phyloP scores from a whole-genome alignment of 371 early-diverging fungal genomes.

The Homolaphlyctis polyrhiza region DNA sequence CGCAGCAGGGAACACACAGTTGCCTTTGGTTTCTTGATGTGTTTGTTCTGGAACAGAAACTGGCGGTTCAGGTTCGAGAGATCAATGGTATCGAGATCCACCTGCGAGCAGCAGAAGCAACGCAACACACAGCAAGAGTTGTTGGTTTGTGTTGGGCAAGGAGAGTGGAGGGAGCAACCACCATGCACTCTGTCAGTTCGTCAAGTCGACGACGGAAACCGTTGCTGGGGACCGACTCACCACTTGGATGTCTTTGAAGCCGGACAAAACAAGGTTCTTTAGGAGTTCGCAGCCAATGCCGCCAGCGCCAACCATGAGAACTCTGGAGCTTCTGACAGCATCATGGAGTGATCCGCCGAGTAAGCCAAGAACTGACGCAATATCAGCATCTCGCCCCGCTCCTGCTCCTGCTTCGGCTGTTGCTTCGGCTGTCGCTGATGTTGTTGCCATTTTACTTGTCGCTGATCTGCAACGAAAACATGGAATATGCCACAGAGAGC shows the following conservation, averaged over 20 bases:
- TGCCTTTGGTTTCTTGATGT: slow-evolving; percentile 93
- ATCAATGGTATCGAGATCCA: slow-evolving; percentile 98
- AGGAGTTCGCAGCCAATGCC: slow-evolving; percentile 99
- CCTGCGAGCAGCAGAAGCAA: slow-evolving; percentile 4
- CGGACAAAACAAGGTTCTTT: slow-evolving; percentile 88
- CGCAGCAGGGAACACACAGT: slow-evolving; percentile 18
- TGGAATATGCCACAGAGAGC: no score
- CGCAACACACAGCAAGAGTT: not conserved
- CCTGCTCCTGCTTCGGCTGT: no score
- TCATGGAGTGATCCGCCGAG: no score
- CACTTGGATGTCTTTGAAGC: slow-evolving; percentile 79
- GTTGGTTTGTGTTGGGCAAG: not conserved
- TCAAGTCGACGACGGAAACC: not conserved
- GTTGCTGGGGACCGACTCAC: slow-evolving; percentile 38
- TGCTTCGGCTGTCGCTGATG: no score
- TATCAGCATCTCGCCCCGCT: not conserved
- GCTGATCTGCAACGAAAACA: no score
- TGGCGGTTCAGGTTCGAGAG: slow-evolving; percentile 98
- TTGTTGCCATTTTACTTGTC: no score
- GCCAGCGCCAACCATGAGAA: slow-evolving; percentile 62
- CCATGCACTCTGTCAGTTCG: not conserved
- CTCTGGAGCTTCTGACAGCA: slow-evolving; percentile 9
- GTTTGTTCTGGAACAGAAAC: slow-evolving; percentile 91
- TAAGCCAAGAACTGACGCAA: not conserved
- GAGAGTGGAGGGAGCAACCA: not conserved